Evolutionary conservation across 208 protist genomes (phyloP).

Genomic region (Sergeia podlipaevii): DNA sequence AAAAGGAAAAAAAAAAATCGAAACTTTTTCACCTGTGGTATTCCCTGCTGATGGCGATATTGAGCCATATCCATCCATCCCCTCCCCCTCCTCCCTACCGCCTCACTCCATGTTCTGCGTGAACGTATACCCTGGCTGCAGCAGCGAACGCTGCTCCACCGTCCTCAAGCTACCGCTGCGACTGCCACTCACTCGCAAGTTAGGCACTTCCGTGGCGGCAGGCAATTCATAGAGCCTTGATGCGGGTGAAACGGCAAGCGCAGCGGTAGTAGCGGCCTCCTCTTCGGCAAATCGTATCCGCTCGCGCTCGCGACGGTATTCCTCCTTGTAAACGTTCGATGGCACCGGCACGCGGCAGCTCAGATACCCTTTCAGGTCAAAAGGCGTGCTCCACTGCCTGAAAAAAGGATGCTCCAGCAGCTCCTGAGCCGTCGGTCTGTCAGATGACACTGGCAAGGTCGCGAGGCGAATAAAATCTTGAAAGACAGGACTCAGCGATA

Average conservation of each 20-base stretch:
- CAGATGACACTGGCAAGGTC: constrained; percentile 45
- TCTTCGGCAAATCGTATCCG: neutral
- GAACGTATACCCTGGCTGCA: no score
- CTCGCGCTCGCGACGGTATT: constrained; percentile 24
- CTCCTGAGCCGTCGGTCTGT: constrained; percentile 71
- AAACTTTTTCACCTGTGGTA: no score
- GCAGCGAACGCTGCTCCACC: no score
- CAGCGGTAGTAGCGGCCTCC: neutral
- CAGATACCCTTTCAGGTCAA: constrained; percentile 75
- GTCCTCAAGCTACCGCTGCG: no score
- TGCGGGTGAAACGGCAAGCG: neutral
- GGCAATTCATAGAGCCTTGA: no score
- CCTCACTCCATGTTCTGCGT: no score
- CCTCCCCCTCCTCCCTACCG: no score
- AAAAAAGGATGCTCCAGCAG: constrained; percentile 90
- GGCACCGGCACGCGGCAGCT: constrained; percentile 33
- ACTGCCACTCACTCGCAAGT: no score
- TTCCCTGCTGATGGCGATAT: no score
- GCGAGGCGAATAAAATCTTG: constrained; percentile 67
- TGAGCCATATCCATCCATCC: no score
- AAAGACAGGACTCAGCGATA: constrained; percentile 49
- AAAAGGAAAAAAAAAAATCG: no score
- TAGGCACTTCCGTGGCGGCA: no score
- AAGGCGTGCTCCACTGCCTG: constrained; percentile 66
- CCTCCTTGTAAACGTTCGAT: constrained; percentile 40